Evolutionary conservation across 495 filamentous ascomycete species (phyloP).

Genomic region (Tuber melanosporum): DNA sequence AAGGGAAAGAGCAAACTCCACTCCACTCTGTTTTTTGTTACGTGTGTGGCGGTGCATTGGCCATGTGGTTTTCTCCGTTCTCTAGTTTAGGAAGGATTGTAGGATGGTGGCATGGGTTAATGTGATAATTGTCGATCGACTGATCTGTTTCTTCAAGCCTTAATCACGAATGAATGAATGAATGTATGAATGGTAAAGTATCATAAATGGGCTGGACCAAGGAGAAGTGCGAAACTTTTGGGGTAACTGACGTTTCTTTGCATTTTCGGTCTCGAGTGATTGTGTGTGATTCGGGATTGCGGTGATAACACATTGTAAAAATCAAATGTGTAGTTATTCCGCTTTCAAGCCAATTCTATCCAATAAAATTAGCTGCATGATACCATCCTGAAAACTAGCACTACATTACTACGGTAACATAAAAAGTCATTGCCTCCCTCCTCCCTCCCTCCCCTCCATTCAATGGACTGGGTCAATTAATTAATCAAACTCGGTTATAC

Average conservation of each 20-base stretch:
- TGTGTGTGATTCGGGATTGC: not conserved
- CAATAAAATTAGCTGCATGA: not conserved
- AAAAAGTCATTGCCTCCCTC: not conserved
- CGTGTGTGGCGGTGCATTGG: not conserved
- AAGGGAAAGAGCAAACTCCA: not conserved
- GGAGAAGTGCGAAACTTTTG: not conserved
- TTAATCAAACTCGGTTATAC: conserved; percentile 17
- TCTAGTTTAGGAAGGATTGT: not conserved
- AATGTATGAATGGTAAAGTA: not conserved
- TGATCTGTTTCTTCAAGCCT: not conserved
- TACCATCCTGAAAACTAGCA: not conserved
- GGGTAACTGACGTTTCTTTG: not conserved
- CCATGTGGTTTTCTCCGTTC: not conserved
- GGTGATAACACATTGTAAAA: not conserved
- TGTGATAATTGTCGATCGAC: not conserved
- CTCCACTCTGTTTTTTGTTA: not conserved
- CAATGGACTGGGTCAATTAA: not conserved
- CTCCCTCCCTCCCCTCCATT: not conserved
- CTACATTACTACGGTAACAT: conserved; percentile 7
- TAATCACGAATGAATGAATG: not conserved
- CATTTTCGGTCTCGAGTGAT: not conserved
- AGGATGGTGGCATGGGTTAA: not conserved
- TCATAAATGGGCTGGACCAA: not conserved
- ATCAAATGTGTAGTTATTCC: not conserved
- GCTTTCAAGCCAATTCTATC: not conserved